Conservation (phyloP, 2,329 filamentous ascomycete genomes). For the Alternaria dauci region DNA sequence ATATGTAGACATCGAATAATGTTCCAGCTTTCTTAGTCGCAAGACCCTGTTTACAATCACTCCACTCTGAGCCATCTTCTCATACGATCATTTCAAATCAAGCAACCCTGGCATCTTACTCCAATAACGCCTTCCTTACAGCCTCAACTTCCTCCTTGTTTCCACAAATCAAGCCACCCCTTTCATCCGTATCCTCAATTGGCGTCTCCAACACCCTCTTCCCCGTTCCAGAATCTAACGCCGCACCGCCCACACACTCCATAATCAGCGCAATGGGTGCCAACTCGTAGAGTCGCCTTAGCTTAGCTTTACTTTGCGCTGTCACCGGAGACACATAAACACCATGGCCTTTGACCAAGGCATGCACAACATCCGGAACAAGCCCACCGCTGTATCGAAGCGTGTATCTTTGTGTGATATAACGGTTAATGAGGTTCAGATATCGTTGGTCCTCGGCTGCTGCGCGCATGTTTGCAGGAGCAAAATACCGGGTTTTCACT, state of each 20-base stretch:
- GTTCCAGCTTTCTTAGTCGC: background rate
- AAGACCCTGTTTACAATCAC: background rate
- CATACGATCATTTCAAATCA: background rate
- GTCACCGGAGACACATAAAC: conserved; percentile 68
- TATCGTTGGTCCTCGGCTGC: conserved; percentile 63
- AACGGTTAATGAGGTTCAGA: conserved; percentile 59
- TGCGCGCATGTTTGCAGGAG: conserved; percentile 68
- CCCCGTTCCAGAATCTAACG: conserved; percentile 59
- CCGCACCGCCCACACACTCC: conserved; percentile 67
- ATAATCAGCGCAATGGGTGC: conserved; percentile 67
- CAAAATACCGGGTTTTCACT: conserved; percentile 64
- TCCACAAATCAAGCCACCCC: conserved; percentile 44
- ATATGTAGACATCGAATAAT: background rate
- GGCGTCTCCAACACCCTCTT: conserved; percentile 29
- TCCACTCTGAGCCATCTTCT: background rate
- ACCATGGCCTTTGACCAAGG: conserved; percentile 68
- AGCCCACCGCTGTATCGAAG: conserved; percentile 68
- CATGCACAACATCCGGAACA: conserved; percentile 68
- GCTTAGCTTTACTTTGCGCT: conserved; percentile 61
- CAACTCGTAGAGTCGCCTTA: conserved; percentile 67
- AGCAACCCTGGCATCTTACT: background rate
- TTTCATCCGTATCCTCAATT: conserved; percentile 42
- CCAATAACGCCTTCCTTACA: conserved; percentile 16
- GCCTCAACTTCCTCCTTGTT: conserved; percentile 40
- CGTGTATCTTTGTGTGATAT: conserved; percentile 64